phyloP scores from a whole-genome alignment of 1,139 yeast species.

The Starmera stellimalicola region DNA sequence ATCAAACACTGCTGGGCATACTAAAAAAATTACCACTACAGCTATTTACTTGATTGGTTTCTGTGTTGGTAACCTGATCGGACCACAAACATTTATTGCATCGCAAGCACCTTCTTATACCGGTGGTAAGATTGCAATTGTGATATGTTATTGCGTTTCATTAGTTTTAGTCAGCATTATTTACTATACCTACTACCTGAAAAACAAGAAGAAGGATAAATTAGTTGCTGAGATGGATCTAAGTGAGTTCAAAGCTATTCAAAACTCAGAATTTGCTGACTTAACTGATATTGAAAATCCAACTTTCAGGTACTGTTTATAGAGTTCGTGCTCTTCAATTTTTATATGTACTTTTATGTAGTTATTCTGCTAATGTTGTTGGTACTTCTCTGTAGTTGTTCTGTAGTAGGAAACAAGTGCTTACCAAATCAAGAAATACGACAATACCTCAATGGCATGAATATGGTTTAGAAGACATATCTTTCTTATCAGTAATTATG shows the following conservation, averaged over 20 bases:
- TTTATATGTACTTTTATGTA: too few species aligned
- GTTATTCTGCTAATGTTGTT: too few species aligned
- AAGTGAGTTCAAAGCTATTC: conserved; percentile 19
- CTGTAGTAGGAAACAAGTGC: too few species aligned
- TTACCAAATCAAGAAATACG: too few species aligned
- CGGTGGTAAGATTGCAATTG: conserved; percentile 31
- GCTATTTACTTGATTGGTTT: conserved; percentile 40
- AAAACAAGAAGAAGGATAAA: conserved; percentile 15
- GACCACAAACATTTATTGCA: conserved; percentile 43
- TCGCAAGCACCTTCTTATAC: conserved; percentile 32
- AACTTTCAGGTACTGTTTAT: conserved; percentile 29
- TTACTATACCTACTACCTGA: conserved; percentile 15
- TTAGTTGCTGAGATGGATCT: conserved; percentile 5
- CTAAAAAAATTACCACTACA: conserved; percentile 40
- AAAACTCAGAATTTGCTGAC: conserved; percentile 37
- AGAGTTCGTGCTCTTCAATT: conserved; percentile 3
- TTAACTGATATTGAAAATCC: conserved; percentile 40
- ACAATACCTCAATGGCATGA: too few species aligned
- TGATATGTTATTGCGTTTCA: conserved; percentile 19
- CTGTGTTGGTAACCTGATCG: conserved; percentile 48
- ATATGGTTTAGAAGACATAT: too few species aligned
- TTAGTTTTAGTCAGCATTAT: conserved; percentile 11
- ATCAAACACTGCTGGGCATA: conserved; percentile 49
- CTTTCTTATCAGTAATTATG: too few species aligned
- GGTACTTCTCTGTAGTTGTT: too few species aligned